A percentile compares a stretch with the other conserved stretches of the same genome.
Evolutionary conservation across 129 eudicot genomes (phyloP).

Genomic region (Silybum marianum): DNA sequence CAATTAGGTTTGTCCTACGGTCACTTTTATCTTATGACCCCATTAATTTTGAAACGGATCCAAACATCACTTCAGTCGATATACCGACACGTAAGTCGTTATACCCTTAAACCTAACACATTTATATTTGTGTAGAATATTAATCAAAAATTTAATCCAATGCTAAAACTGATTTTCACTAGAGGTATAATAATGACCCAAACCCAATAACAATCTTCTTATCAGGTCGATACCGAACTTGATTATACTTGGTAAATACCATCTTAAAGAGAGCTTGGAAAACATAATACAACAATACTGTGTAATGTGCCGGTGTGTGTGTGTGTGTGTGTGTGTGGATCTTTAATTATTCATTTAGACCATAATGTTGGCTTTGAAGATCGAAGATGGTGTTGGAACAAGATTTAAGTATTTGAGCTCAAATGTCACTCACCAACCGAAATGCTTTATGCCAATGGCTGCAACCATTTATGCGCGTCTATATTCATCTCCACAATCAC

Average conservation of each 20-base stretch:
- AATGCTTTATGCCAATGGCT: background rate
- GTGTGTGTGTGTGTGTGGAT: background rate
- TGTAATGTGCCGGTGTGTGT: background rate
- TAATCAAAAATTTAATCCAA: too few relatives aligned
- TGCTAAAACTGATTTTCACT: background rate
- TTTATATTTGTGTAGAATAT: too few relatives aligned
- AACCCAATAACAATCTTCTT: too few relatives aligned
- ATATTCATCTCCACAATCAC: constrained; percentile 98
- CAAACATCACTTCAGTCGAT: too few relatives aligned
- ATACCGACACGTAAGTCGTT: too few relatives aligned
- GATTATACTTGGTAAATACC: background rate
- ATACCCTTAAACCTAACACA: too few relatives aligned
- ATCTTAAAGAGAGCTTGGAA: background rate
- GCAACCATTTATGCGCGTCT: constrained; percentile 53
- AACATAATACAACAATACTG: constrained; percentile 1
- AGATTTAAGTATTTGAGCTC: background rate
- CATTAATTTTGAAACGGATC: too few relatives aligned
- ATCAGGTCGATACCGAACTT: background rate
- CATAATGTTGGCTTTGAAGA: background rate
- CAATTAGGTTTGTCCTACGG: too few relatives aligned
- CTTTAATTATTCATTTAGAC: background rate
- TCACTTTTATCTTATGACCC: too few relatives aligned
- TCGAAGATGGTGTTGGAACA: background rate
- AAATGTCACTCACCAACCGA: constrained; percentile 10
- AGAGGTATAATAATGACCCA: background rate